Evolutionary conservation across 495 filamentous ascomycete genomes (phyloP).

Genomic region (Talaromyces adpressus): DNA sequence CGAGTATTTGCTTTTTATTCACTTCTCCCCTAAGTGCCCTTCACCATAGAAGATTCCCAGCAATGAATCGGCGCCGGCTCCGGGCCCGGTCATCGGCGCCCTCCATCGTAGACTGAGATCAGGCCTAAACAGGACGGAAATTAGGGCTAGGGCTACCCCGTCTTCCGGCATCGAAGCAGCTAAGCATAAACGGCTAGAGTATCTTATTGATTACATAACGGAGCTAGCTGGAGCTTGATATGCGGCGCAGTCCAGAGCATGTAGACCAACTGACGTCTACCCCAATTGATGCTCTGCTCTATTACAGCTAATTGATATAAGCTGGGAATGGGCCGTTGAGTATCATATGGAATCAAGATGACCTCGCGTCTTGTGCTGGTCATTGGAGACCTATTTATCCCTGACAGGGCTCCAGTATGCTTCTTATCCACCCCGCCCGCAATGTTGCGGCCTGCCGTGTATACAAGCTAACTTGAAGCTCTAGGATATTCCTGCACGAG

Average conservation of each 20-base stretch:
- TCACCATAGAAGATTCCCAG: neutral
- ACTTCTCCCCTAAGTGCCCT: neutral
- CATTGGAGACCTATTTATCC: slow-evolving; percentile 96
- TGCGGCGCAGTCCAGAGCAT: neutral
- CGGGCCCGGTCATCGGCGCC: slow-evolving; percentile 1
- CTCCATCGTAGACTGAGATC: neutral
- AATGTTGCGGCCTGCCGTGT: neutral
- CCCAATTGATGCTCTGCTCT: neutral
- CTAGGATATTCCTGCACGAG: slow-evolving; percentile 88
- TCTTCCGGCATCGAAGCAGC: neutral
- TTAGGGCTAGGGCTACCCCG: neutral
- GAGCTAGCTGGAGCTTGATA: neutral
- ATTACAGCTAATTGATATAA: slow-evolving; percentile 1
- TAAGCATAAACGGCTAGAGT: neutral
- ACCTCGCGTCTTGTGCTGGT: slow-evolving; percentile 79
- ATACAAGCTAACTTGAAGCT: slow-evolving; percentile 13
- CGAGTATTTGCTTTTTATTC: neutral
- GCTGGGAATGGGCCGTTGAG: slow-evolving; percentile 26
- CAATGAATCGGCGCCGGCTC: neutral
- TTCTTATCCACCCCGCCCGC: slow-evolving; percentile 11
- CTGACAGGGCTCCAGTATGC: slow-evolving; percentile 79
- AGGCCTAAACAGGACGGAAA: neutral
- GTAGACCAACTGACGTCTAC: neutral
- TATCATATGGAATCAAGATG: slow-evolving; percentile 41
- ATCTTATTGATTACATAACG: neutral